A percentile compares a stretch with the other conserved stretches of the same genome.
Conservation (phyloP, 1,284 basidiomycete genomes). For the Irpex sp. region DNA sequence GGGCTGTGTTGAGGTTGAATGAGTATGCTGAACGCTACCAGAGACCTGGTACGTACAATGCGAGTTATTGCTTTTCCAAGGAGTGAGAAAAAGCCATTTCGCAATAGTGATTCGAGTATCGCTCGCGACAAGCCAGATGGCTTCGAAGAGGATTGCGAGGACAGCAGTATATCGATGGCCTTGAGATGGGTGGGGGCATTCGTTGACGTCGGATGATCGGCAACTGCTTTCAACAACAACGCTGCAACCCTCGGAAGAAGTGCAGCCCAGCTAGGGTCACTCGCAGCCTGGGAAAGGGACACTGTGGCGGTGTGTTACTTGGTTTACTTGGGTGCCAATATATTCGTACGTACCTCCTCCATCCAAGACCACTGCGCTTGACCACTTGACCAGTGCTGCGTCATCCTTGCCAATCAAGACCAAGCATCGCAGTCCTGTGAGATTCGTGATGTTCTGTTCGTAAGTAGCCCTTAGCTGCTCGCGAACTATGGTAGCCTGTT, state of each 20-base stretch:
- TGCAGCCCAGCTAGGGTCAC: slow-evolving; percentile 49
- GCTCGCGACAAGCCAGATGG: slow-evolving; percentile 25
- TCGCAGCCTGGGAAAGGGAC: slow-evolving; percentile 37
- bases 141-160: slow-evolving; percentile 13
- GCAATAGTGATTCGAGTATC: slow-evolving; percentile 35
- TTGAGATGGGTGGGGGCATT: slow-evolving; percentile 30
- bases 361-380: slow-evolving; percentile 33
- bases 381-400: slow-evolving; percentile 52
- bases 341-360: slow-evolving; percentile 36
- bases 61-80: slow-evolving; percentile 28
- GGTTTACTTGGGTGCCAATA: neutral
- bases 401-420: slow-evolving; percentile 58
- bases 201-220: slow-evolving; percentile 45
- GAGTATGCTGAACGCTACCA: neutral
- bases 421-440: slow-evolving; percentile 57
- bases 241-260: slow-evolving; percentile 48
- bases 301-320: slow-evolving; percentile 26
- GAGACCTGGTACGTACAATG: slow-evolving; percentile 20
- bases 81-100: slow-evolving; percentile 37
- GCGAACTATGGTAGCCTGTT: slow-evolving; percentile 37
- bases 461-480: slow-evolving; percentile 41
- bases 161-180: slow-evolving; percentile 37
- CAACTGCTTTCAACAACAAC: slow-evolving; percentile 49
- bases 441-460: slow-evolving; percentile 43
- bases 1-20: slow-evolving; percentile 33